Evolutionary conservation across 257 asterid genomes (phyloP), one percentile per base, ranked within the genome.

Genomic region (Verbascum thapsus): DNA sequence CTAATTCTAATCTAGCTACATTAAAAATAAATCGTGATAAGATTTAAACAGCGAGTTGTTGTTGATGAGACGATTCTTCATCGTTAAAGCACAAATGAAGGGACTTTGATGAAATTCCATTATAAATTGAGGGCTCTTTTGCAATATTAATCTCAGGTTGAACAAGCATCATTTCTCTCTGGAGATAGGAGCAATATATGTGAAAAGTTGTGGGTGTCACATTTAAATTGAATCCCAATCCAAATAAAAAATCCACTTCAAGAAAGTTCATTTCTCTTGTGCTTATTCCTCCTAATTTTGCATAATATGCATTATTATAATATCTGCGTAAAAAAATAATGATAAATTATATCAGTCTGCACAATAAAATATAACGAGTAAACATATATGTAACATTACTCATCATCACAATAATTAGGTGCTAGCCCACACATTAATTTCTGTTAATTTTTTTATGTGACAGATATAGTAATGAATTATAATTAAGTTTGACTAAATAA

Each of bases 271-370:
- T 91, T 78, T 91, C 98, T 51, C 80, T 74, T 71, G 88, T 86
- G 95, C 95, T 88, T 67, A 91, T 91, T 56, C 98, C 98, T 68
- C 98, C 98, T 5, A 91, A 94, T 71, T 88, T 86, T n/a, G 98
- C 98, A 78, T 84, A 91, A 67, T 86, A 86, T 55, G 96, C 98
- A 78, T 91, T 91, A 71, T 84, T 91, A 82, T 88, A 91, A 72
- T 88, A 91, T 84, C 98, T 91, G 83, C 11, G 32, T 17, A 12
- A 22, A 44, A 18, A 26, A 26, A 5, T 5, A 26, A 26, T 5
- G 32, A 26, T 26, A 1, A 1, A 5, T 26, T 26, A 26, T 5
- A 26, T 26, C 32, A 26, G 2, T 26, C 32, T 1, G 2, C 5
- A 5, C 32, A 26, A 26, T 26, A 26, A 26, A 1, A 26, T 26